Evolutionary conservation across 1,284 basidiomycete genomes (phyloP).

Genomic region (Melanopsichium pennsylvanicum): DNA sequence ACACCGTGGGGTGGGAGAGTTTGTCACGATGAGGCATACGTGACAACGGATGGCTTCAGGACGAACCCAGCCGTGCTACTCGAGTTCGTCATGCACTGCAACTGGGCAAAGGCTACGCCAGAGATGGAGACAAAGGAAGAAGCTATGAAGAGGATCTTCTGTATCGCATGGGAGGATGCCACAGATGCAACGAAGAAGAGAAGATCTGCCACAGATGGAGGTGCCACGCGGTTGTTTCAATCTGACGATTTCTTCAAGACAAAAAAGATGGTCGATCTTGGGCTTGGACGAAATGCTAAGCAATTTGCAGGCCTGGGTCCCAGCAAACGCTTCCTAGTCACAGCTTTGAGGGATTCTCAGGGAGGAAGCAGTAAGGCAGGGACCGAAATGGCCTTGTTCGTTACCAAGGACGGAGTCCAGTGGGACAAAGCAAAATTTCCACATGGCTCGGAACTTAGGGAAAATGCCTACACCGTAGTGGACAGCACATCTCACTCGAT

Average conservation of each 20-base stretch:
- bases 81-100: constrained; percentile 59
- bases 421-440: constrained; percentile 72
- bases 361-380: constrained; percentile 26
- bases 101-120: constrained; percentile 60
- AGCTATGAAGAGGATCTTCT: constrained; percentile 55
- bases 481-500: constrained; percentile 91
- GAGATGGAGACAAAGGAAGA: constrained; percentile 40
- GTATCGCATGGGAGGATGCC: constrained; percentile 61
- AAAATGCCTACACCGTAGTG: constrained; percentile 94
- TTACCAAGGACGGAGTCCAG: constrained; percentile 52
- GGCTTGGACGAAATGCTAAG: constrained; percentile 54
- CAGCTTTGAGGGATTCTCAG: constrained; percentile 55
- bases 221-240: constrained; percentile 50
- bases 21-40: constrained; percentile 67
- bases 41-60: constrained; percentile 60
- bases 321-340: constrained; percentile 56
- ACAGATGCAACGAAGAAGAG: constrained; percentile 16
- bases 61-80: constrained; percentile 46
- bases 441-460: constrained; percentile 79
- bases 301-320: constrained; percentile 61
- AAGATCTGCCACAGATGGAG: background rate
- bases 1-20: constrained; percentile 54
- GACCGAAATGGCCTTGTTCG: constrained; percentile 60
- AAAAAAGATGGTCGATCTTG: constrained; percentile 50
- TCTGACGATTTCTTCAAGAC: constrained; percentile 61